These are phyloP conservation scores for Strigomonas culicis DNA, from an alignment of 208 protist species.

Conservation along the genomic window DNA sequence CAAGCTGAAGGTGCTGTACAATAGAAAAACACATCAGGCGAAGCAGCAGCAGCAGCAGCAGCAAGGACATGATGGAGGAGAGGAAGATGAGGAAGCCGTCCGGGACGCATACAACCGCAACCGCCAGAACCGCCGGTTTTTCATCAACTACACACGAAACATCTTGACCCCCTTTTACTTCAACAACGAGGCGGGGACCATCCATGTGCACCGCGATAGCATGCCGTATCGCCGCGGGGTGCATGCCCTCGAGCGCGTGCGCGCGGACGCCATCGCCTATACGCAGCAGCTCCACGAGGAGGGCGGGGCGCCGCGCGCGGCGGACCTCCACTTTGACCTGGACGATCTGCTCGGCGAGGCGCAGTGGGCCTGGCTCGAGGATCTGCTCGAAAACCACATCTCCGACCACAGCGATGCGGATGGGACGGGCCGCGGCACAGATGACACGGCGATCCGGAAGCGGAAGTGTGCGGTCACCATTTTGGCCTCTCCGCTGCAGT, in stretches of 20 bases:
- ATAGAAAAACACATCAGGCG: too few species aligned
- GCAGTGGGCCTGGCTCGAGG: conserved; percentile 85
- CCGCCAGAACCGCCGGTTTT: too few species aligned
- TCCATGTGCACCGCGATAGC: conserved; percentile 9
- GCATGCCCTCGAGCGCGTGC: too few species aligned
- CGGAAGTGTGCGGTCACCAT: conserved; percentile 55
- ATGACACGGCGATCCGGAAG: not conserved
- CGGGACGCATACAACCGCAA: too few species aligned
- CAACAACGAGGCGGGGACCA: not conserved
- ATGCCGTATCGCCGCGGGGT: too few species aligned
- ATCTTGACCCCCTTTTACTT: too few species aligned
- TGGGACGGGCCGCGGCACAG: conserved; percentile 14
- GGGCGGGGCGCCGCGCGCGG: not conserved
- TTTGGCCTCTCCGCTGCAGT: conserved; percentile 61
- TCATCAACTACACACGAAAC: too few species aligned
- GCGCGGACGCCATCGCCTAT: too few species aligned
- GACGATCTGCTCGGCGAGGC: conserved; percentile 61
- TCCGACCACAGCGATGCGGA: conserved; percentile 17
- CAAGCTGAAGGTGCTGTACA: too few species aligned
- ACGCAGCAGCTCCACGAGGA: not conserved
- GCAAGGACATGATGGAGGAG: too few species aligned
- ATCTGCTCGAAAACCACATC: conserved; percentile 25
- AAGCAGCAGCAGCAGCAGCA: too few species aligned
- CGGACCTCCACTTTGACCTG: not conserved
- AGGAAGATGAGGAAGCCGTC: too few species aligned